phyloP scores from a whole-genome alignment of 495 filamentous ascomycete species.

The Poronia punctata region DNA sequence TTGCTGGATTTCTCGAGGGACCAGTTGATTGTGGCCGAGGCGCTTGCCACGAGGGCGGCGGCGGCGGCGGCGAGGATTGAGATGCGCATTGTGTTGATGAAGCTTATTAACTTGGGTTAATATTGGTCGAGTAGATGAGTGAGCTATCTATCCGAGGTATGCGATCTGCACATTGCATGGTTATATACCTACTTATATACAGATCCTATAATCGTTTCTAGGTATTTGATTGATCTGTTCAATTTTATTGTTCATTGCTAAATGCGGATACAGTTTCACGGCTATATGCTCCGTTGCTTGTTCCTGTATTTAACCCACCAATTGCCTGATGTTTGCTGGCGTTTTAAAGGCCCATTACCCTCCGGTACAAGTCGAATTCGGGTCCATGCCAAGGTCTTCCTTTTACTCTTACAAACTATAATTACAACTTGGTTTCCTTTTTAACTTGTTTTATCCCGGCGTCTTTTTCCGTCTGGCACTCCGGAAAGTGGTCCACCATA shows the following conservation, averaged over 20 bases:
- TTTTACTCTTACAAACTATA: no score
- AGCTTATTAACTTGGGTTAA: neutral
- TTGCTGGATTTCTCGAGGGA: slow-evolving; percentile 22
- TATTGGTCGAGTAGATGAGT: neutral
- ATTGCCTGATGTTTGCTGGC: no score
- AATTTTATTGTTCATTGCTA: neutral
- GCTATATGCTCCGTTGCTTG: neutral
- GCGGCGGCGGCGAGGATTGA: slow-evolving; percentile 18
- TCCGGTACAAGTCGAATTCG: no score
- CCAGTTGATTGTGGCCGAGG: slow-evolving; percentile 27
- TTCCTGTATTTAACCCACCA: no score
- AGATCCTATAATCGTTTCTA: no score
- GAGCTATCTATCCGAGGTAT: neutral
- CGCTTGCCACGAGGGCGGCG: slow-evolving; percentile 15
- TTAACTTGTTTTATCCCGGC: no score
- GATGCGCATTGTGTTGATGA: slow-evolving; percentile 23
- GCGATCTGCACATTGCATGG: neutral
- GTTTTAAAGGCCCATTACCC: no score
- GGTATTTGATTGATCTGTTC: neutral
- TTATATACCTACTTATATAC: neutral
- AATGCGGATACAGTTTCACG: slow-evolving; percentile 1
- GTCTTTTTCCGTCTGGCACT: no score
- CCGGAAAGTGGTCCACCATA: no score
- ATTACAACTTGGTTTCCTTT: no score
- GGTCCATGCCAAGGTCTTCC: no score